phyloP scores from a whole-genome alignment of 2,329 filamentous ascomycete genomes.

The Colletotrichum sp. region DNA sequence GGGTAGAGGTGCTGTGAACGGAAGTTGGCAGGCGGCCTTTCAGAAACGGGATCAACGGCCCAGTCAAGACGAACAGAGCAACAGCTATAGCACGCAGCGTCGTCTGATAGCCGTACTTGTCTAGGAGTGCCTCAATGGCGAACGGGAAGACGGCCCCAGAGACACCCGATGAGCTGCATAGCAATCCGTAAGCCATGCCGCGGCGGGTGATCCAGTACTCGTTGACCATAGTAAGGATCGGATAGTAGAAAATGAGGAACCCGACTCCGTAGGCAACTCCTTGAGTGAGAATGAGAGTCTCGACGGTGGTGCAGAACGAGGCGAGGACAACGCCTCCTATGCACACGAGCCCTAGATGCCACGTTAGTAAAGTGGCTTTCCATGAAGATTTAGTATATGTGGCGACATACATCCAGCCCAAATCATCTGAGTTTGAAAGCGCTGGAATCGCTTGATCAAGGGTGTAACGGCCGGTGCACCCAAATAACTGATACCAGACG shows the following conservation, averaged over 20 bases:
- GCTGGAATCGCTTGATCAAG: slow-evolving; percentile 34
- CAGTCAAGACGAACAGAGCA: slow-evolving; percentile 39
- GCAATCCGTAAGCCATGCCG: slow-evolving; percentile 52
- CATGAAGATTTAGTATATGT: not conserved
- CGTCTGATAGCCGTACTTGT: slow-evolving; percentile 42
- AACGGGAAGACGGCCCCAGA: slow-evolving; percentile 53
- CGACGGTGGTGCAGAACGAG: slow-evolving; percentile 35
- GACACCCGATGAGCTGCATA: slow-evolving; percentile 49
- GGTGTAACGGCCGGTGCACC: slow-evolving; percentile 36
- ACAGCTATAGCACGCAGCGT: slow-evolving; percentile 45
- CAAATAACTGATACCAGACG: slow-evolving; percentile 33
- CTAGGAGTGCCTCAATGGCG: slow-evolving; percentile 44
- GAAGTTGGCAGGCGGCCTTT: slow-evolving; percentile 45
- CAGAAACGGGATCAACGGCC: slow-evolving; percentile 44
- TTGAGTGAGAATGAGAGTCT: slow-evolving; percentile 41
- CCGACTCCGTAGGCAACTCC: slow-evolving; percentile 35
- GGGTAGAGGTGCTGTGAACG: slow-evolving; percentile 24
- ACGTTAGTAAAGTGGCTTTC: not conserved
- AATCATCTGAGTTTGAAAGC: slow-evolving; percentile 38
- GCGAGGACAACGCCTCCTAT: slow-evolving; percentile 36
- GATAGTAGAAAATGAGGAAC: slow-evolving; percentile 42
- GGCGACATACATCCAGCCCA: slow-evolving; percentile 25
- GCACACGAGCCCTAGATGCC: slow-evolving; percentile 37
- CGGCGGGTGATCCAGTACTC: slow-evolving; percentile 53
- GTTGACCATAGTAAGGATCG: slow-evolving; percentile 41